These are phyloP conservation scores for Oryza officinalis DNA, from an alignment of 176 grass and related monocot species.

Conservation along the genomic window DNA sequence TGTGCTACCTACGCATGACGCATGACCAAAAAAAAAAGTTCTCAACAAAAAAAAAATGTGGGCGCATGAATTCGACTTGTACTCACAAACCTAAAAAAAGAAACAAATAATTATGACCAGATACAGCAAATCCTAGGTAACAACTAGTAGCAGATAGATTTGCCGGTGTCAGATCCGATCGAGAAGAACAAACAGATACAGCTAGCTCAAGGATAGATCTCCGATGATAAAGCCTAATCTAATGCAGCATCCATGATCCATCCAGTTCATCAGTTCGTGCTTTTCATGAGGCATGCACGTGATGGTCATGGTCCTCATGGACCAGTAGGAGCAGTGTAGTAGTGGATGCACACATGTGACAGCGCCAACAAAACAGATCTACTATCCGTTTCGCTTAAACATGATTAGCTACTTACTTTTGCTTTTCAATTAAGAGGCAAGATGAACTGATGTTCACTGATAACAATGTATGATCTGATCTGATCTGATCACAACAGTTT, in stretches of 20 bases:
- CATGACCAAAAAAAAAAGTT: too few relatives aligned
- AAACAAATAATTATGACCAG: not conserved
- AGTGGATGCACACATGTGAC: not conserved
- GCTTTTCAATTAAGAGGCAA: not conserved
- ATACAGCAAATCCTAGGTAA: not conserved
- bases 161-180: not conserved
- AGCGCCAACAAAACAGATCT: not conserved
- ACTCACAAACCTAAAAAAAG: not conserved
- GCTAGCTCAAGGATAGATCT: not conserved
- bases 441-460: not conserved
- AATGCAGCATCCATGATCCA: not conserved
- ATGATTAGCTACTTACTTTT: not conserved
- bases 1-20: too few relatives aligned
- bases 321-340: not conserved
- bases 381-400: not conserved
- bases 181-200: not conserved
- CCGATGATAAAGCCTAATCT: not conserved
- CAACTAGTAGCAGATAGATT: not conserved
- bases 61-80: too few relatives aligned
- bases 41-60: too few relatives aligned
- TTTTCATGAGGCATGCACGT: slow-evolving; percentile 10
- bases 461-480: not conserved
- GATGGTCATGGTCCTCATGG: not conserved
- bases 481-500: not conserved
- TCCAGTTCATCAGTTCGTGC: not conserved